These are phyloP conservation scores for Cymbidium sinense DNA, from an alignment of 106 monocot species.

Conservation along the genomic window DNA sequence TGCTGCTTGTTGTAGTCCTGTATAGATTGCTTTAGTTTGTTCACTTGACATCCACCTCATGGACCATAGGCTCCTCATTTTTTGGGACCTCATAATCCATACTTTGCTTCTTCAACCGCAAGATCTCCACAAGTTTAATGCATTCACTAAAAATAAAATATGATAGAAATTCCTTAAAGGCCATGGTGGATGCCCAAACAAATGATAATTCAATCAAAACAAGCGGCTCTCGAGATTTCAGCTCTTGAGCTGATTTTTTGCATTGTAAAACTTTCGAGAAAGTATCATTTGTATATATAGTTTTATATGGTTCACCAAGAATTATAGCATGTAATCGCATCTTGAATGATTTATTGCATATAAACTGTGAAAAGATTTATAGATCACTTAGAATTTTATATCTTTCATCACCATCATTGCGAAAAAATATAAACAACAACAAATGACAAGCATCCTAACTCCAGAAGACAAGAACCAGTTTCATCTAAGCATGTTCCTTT, in stretches of 20 bases:
- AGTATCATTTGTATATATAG: not conserved
- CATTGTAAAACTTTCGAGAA: not conserved
- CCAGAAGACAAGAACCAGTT: not conserved
- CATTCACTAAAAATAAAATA: not conserved
- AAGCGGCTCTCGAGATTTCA: not conserved
- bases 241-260: not conserved
- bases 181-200: not conserved
- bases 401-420: not conserved
- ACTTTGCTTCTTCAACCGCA: slow-evolving; percentile 53
- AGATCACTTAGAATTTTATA: not conserved
- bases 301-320: not conserved
- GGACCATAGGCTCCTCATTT: too few species aligned
- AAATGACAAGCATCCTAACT: not conserved
- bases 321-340: not conserved
- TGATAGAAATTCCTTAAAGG: not conserved
- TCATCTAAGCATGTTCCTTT: too few species aligned
- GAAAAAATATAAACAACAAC: not conserved
- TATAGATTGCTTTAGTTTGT: slow-evolving; percentile 42
- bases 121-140: not conserved
- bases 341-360: not conserved
- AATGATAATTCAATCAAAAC: not conserved
- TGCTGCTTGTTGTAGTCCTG: slow-evolving; percentile 73
- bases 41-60: slow-evolving; percentile 61
- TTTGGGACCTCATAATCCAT: slow-evolving; percentile 44
- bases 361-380: not conserved